phyloP scores from a whole-genome alignment of 2,329 filamentous ascomycete species.

The Emericellopsis atlantica region DNA sequence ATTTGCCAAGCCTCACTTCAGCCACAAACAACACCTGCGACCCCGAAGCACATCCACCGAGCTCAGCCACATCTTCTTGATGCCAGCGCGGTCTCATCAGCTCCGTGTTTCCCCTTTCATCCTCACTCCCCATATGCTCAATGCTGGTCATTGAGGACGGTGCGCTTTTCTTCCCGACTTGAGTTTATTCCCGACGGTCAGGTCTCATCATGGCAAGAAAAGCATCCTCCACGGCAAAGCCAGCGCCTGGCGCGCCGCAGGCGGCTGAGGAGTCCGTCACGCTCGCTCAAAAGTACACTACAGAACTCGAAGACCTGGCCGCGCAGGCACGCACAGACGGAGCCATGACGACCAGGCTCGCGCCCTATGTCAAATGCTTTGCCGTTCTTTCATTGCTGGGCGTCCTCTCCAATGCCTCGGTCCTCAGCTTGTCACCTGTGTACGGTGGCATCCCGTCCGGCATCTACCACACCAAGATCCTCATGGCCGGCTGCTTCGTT shows the following conservation, averaged over 20 bases:
- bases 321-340: neutral
- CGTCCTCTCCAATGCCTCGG: conserved; percentile 56
- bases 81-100: neutral
- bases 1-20: no score
- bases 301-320: neutral
- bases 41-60: no score
- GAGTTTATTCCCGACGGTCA: neutral
- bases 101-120: neutral
- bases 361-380: conserved; percentile 19
- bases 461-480: conserved; percentile 55
- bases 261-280: neutral
- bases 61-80: no score
- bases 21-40: no score
- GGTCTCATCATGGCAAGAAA: neutral
- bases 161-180: neutral
- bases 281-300: neutral
- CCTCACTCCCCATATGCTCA: neutral
- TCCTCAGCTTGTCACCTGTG: conserved; percentile 69
- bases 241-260: neutral
- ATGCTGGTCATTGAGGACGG: neutral
- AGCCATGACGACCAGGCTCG: conserved; percentile 6
- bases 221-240: neutral
- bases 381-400: conserved; percentile 28
- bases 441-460: conserved; percentile 75
- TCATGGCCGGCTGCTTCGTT: conserved; percentile 53